These are phyloP conservation scores for Chaetothyriales sp. DNA, from an alignment of 2,329 filamentous ascomycete species.

Conservation along the genomic window DNA sequence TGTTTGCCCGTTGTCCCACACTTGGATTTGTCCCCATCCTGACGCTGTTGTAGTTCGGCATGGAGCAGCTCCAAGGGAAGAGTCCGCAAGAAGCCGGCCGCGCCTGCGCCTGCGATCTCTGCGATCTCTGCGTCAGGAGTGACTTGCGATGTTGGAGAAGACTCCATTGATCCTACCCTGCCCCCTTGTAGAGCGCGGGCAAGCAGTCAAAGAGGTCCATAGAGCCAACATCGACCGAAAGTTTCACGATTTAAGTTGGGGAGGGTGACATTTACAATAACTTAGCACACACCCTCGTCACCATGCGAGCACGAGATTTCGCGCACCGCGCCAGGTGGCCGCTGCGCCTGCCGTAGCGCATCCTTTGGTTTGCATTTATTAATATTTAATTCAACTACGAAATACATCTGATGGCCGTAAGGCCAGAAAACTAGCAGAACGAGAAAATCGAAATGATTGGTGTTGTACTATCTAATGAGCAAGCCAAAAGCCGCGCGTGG, in stretches of 20 bases:
- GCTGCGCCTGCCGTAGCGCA: background rate
- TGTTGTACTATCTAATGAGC: too few species aligned
- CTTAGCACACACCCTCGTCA: background rate
- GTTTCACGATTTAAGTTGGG: background rate
- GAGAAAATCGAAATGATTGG: too few species aligned
- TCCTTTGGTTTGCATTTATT: too few species aligned
- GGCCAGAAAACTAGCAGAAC: too few species aligned
- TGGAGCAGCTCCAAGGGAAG: conserved; percentile 27
- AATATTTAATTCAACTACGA: too few species aligned
- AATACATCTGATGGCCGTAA: too few species aligned
- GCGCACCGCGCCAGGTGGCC: background rate
- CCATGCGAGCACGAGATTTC: background rate
- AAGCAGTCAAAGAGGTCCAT: background rate
- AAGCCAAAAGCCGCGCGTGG: too few species aligned
- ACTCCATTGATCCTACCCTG: background rate
- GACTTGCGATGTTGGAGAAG: too few species aligned
- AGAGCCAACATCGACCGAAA: background rate
- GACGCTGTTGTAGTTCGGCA: conserved; percentile 37
- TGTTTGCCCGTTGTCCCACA: conserved; percentile 33
- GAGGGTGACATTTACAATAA: background rate
- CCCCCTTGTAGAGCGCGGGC: background rate
- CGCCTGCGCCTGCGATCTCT: too few species aligned
- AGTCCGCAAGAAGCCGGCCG: conserved; percentile 1
- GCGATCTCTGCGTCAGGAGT: background rate
- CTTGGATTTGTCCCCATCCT: conserved; percentile 31